Conservation (phyloP, 1,139 yeast species). For the Lodderomyces pseudojiufengensis region DNA sequence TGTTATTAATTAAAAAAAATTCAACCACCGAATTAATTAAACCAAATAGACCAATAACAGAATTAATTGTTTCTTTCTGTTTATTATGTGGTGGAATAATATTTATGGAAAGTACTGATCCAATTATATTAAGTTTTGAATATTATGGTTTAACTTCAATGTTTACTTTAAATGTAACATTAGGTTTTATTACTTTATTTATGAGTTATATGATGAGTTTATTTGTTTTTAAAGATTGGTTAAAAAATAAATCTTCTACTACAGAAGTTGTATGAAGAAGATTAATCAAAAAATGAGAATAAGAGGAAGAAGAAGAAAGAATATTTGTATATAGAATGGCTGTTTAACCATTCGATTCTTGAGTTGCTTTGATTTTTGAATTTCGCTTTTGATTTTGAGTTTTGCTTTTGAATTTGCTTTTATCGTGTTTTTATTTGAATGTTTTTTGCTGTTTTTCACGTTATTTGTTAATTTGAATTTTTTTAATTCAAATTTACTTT, state of each 20-base stretch:
- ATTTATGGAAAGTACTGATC: conserved; percentile 89
- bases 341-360: too few relatives aligned
- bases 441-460: too few relatives aligned
- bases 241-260: conserved; percentile 19
- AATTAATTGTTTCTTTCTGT: conserved; percentile 71
- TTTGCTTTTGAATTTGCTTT: neutral
- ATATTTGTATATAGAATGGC: too few relatives aligned
- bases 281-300: too few relatives aligned
- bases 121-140: conserved; percentile 76
- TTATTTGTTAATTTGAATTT: too few relatives aligned
- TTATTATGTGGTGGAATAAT: conserved; percentile 84
- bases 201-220: conserved; percentile 88
- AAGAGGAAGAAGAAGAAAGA: too few relatives aligned
- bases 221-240: conserved; percentile 59
- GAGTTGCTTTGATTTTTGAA: too few relatives aligned
- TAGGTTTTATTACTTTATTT: conserved; percentile 72
- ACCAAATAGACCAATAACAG: conserved; percentile 70
- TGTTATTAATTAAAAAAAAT: conserved; percentile 36
- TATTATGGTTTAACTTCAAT: conserved; percentile 82
- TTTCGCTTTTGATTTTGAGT: too few relatives aligned
- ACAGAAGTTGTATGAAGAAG: too few relatives aligned
- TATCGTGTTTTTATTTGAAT: too few relatives aligned
- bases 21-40: conserved; percentile 36
- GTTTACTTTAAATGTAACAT: conserved; percentile 84
- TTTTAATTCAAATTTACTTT: too few relatives aligned